Base-by-base conservation (phyloP, 1,284 basidiomycete species). In the Agaricales sp. region DNA sequence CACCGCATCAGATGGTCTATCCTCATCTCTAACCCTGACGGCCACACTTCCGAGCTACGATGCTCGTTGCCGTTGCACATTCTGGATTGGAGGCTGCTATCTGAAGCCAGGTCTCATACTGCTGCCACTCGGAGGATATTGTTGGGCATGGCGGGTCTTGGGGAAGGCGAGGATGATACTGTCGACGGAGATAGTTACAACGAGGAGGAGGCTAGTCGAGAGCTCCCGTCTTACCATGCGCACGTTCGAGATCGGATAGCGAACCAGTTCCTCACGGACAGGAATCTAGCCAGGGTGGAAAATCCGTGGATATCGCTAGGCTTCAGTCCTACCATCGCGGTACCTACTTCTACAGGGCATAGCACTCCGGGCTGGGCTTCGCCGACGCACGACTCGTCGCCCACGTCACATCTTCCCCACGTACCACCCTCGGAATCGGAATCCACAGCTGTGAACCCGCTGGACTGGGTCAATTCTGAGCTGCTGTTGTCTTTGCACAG, bases 241-340 rank as follows among this genome's bases (percentile, higher is more conserved):
- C 92, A 96, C 64, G 81, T 96, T 11, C 80, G 88, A 44, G 92
- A 96, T 63, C 78, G 92, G 26, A 80, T 96, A 35, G 90, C 92
- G 37, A 85, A 90, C 58, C 79, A 82, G 73, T 83, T 71, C 55
- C 62, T 86, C 3, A 75, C 81, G 0, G 82, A 83, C 46, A 64
- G 72, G 11, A 73, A 73, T 4, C 81, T 82, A 11, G 72, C 86
- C 60, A 78, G 84, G 22, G 74, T 85, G 24, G 67, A 73, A 8
- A 81, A 84, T 53, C 80, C 82, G 1, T 82, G 78, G 77, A 64
- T 80, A 38, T 59, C 60, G 47, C 63, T 64, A 45, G 68, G 62
- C 50, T 63, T 67, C 48, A 66, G 64, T 49, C 69, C 67, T 26
- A 65, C 65, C 0, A 53, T 56, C 30, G 53, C 50, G 12, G 26